A percentile compares a stretch with the other conserved stretches of the same genome.
Conservation (phyloP, 768 basidiomycete genomes). For the Coprinellus aureogranulatus region DNA sequence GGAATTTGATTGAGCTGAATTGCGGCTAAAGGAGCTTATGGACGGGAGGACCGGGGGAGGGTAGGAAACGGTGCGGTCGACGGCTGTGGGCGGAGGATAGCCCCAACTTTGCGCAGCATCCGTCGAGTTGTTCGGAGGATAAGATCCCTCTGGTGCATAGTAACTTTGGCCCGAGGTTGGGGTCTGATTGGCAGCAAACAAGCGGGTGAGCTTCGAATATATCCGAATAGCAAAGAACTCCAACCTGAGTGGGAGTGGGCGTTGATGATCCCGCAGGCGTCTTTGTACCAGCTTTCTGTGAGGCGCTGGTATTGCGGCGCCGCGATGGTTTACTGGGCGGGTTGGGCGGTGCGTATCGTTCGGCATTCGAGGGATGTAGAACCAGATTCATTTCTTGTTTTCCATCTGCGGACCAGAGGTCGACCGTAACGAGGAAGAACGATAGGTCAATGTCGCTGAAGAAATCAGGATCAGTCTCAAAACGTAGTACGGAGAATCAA, state of each 20-base stretch:
- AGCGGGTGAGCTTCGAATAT: too few species aligned
- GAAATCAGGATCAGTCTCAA: slow-evolving; percentile 7
- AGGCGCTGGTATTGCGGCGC: slow-evolving; percentile 40
- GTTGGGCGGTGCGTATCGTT: slow-evolving; percentile 63
- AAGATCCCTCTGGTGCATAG: not conserved
- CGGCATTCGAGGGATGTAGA: slow-evolving; percentile 77
- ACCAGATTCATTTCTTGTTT: slow-evolving; percentile 87
- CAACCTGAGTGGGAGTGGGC: slow-evolving; percentile 51
- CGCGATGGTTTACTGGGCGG: slow-evolving; percentile 35
- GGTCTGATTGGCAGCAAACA: not conserved
- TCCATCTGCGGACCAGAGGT: slow-evolving; percentile 85
- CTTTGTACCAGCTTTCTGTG: slow-evolving; percentile 42
- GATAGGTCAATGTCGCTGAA: slow-evolving; percentile 79
- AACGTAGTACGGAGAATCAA: not conserved
- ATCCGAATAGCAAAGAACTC: slow-evolving; percentile 3
- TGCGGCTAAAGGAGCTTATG: slow-evolving; percentile 50
- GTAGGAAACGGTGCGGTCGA: slow-evolving; percentile 47
- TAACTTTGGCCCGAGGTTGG: not conserved
- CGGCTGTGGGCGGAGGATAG: slow-evolving; percentile 41
- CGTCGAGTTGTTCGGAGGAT: slow-evolving; percentile 35
- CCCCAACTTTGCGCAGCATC: slow-evolving; percentile 45
- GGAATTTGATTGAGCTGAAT: slow-evolving; percentile 23
- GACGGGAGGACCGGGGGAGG: slow-evolving; percentile 53
- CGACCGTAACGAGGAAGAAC: slow-evolving; percentile 90
- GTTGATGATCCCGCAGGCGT: slow-evolving; percentile 46